Base-by-base conservation (phyloP, 2,329 filamentous ascomycete species). In the Phaeosphaeria sp. region DNA sequence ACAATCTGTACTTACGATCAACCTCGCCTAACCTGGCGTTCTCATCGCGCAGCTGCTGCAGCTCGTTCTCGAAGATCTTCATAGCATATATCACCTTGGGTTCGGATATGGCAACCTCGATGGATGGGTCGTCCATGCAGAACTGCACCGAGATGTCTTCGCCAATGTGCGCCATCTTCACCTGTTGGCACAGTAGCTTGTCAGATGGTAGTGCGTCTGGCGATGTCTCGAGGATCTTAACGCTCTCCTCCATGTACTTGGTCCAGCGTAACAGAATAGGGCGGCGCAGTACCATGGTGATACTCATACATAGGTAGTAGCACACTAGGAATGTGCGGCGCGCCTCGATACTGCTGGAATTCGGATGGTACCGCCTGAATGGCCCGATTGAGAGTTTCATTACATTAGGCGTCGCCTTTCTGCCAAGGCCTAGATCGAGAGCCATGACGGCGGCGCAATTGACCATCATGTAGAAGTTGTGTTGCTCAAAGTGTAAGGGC, bases 381-480 rank as follows among this genome's bases (percentile, higher is more conserved):
- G 77, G 62, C 20, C 73, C 61, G 17, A 75, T 68, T 1, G 71
- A 72, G 3, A 78, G 59, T 56, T 74, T 76, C 67, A 75, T 73
- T 24, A 75, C 69, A 33, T 74, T 79, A n/a, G 66, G 80, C 71
- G 60, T 63, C 77, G 81, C 68, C 82, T 82, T 81, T 61, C 86
- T 85, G 17, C 89, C 91, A 6, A 96, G 84, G 0, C 92, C 92
- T 33, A 96, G 84, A 66, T 96, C 92, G 53, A 96, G 87, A 24
- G 89, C 90, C 88, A 96, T 91, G 66, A 92, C 85, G 48, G 89
- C 89, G 2, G 91, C 90, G 71, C 92, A 87, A 74, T 96, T 91
- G 46, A 92, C 87, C 64, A 95, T 84, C 79, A 94, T 91, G 78
- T 95, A 96, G 74, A 95, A 96, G 73, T 95, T 95, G 70, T 94